phyloP scores from a whole-genome alignment of 495 filamentous ascomycete genomes.

The Daldinia concentrica region DNA sequence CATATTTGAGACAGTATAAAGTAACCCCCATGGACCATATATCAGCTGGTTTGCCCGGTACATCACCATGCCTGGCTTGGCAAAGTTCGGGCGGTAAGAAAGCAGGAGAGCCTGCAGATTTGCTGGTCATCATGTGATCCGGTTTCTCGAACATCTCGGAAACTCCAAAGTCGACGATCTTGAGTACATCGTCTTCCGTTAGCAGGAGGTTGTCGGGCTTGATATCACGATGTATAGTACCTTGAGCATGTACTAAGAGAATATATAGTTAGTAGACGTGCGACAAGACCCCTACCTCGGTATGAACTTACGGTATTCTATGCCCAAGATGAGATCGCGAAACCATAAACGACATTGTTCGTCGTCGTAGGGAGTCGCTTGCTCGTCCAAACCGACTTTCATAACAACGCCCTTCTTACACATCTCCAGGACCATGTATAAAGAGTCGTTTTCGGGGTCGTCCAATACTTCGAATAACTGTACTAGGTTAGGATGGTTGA shows the following conservation, averaged over 20 bases:
- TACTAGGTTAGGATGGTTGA: slow-evolving; percentile 94
- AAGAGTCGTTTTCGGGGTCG: slow-evolving; percentile 91
- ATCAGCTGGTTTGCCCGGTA: slow-evolving; percentile 89
- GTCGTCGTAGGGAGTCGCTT: slow-evolving; percentile 81
- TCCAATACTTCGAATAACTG: slow-evolving; percentile 92
- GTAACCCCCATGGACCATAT: slow-evolving; percentile 99
- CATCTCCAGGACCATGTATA: slow-evolving; percentile 99
- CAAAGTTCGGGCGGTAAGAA: slow-evolving; percentile 96
- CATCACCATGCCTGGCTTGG: slow-evolving; percentile 84
- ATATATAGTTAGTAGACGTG: slow-evolving; percentile 2
- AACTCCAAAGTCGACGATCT: slow-evolving; percentile 97
- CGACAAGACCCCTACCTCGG: slow-evolving; percentile 2
- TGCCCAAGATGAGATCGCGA: slow-evolving; percentile 92
- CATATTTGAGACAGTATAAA: slow-evolving; percentile 91
- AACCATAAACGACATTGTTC: slow-evolving; percentile 92
- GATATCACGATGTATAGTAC: slow-evolving; percentile 95
- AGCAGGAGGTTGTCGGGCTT: slow-evolving; percentile 96
- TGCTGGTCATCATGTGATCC: slow-evolving; percentile 88
- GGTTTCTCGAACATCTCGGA: slow-evolving; percentile 97
- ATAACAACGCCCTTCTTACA: slow-evolving; percentile 98
- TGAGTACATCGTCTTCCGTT: slow-evolving; percentile 89
- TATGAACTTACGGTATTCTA: slow-evolving; percentile 80
- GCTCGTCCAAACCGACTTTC: slow-evolving; percentile 90
- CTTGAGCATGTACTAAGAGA: slow-evolving; percentile 82
- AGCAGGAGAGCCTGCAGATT: slow-evolving; percentile 93